Conservation (phyloP, 2,329 filamentous ascomycete species). For the Monosporascus cannonballus region DNA sequence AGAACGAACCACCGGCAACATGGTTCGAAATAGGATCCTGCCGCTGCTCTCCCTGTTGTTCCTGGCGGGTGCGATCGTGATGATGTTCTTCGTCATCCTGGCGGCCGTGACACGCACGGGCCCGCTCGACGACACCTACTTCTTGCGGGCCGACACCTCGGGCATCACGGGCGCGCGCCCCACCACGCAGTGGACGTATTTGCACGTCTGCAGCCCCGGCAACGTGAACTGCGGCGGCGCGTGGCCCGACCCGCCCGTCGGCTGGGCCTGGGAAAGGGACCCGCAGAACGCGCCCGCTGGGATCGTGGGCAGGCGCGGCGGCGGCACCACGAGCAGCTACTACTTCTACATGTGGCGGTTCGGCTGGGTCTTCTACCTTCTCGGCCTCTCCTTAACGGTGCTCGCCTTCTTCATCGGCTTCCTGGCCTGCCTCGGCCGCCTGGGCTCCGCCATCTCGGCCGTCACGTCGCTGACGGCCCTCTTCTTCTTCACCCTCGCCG, state of each 20-base stretch:
- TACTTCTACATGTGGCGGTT: conserved; percentile 88
- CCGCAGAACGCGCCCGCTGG: conserved; percentile 36
- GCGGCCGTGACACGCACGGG: conserved; percentile 42
- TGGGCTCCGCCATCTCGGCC: conserved; percentile 62
- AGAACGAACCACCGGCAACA: neutral
- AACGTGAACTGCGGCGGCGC: conserved; percentile 59
- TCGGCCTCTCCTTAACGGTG: conserved; percentile 73
- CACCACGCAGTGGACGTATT: conserved; percentile 82
- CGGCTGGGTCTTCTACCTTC: conserved; percentile 85
- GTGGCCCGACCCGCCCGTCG: conserved; percentile 60
- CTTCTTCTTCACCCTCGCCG: conserved; percentile 63
- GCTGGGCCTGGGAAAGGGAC: conserved; percentile 59
- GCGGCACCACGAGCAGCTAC: conserved; percentile 46
- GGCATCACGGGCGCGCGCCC: conserved; percentile 63
- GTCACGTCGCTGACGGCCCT: conserved; percentile 53
- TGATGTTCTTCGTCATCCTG: conserved; percentile 56
- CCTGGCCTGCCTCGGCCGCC: conserved; percentile 63
- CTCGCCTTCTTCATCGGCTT: conserved; percentile 62
- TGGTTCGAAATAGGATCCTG: conserved; percentile 2
- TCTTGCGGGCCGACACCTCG: conserved; percentile 72
- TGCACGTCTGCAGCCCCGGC: conserved; percentile 67
- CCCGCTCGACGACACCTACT: conserved; percentile 71
- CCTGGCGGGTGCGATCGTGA: conserved; percentile 43
- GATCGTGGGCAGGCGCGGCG: conserved; percentile 48
- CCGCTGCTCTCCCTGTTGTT: conserved; percentile 32